Evolutionary conservation across 257 asterid species (phyloP), one percentile per base, ranked within the genome.

Genomic region (Salvia hispanica): DNA sequence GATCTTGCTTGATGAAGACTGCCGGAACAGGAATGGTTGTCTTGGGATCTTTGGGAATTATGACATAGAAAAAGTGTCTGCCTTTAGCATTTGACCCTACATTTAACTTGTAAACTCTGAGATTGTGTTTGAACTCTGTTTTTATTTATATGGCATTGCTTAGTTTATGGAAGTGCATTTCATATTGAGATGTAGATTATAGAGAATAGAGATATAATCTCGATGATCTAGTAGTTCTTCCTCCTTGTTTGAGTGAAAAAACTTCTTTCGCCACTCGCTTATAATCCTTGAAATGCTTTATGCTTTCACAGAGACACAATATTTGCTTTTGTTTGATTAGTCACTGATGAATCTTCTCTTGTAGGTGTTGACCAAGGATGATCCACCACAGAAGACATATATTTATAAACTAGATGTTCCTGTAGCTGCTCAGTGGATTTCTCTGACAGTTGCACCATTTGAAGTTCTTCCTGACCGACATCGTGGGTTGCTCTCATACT

Each of bases 341-440:
- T 45, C 14, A 47, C 59, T 21, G 28, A 66, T n/a, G 58, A 36
- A 40, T 56, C 43, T 39, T 67, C 34, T 62, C 56, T 54, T 60
- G 62, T 78, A 94, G 99, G 89, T 91, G 69, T 83, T 85, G 80
- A 91, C 92, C 77, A 80, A 85, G 77, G 96, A 94, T 70, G 96
- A 84, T 77, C 97, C 97, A 40, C 92, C 95, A 7, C 81, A 86
- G 63, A 94, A 88, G 86, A 94, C 97, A 56, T 94, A 80, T 64
- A 89, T 88, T 50, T 94, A 94, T 77, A 88, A 72, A 80, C 74
- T 94, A 83, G 88, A 85, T 67, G 83, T 88, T 83, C 96, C 99
- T 75, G 97, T 94, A 64, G 84, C 95, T 80, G 91, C 99, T 72
- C 89, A 85, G 60, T 94, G 92, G 89, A 87, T 94, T 76, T 88